Evolutionary conservation across 2,329 filamentous ascomycete genomes (phyloP).

Genomic region (Colletotrichum viniferum): DNA sequence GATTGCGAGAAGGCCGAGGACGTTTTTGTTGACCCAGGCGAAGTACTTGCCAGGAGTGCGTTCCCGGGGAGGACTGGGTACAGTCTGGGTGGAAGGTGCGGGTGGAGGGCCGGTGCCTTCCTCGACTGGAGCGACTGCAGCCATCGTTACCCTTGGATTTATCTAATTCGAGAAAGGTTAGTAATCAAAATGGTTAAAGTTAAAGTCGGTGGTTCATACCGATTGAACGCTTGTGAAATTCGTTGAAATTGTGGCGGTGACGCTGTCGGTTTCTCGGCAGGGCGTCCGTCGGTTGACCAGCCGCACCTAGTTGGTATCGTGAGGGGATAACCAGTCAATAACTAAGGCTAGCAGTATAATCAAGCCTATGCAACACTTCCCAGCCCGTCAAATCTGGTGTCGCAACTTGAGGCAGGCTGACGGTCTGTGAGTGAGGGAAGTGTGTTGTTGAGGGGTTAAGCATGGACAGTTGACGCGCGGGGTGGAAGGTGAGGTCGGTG

Average conservation of each 20-base stretch:
- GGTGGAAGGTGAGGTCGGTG: not conserved
- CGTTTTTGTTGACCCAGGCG: not conserved
- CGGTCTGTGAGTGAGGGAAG: not conserved
- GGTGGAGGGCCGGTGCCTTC: not conserved
- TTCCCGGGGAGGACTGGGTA: not conserved
- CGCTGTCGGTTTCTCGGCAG: not conserved
- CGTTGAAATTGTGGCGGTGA: not conserved
- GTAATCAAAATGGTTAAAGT: not conserved
- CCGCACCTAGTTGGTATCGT: not conserved
- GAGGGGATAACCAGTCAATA: not conserved
- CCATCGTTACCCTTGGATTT: not conserved
- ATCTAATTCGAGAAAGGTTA: not conserved
- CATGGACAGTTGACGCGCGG: not conserved
- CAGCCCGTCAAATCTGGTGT: not conserved
- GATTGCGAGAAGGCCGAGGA: not conserved
- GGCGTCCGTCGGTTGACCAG: not conserved
- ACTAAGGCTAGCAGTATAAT: rapidly evolving
- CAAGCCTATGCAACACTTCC: not conserved
- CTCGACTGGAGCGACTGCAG: not conserved
- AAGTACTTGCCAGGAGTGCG: not conserved
- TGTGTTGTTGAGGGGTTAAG: not conserved
- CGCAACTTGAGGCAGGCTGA: not conserved
- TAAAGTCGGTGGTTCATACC: not conserved
- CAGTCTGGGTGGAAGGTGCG: not conserved
- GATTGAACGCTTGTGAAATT: not conserved